phyloP scores from a whole-genome alignment of 306 rosid genomes.

The Quercus aquifolioides region DNA sequence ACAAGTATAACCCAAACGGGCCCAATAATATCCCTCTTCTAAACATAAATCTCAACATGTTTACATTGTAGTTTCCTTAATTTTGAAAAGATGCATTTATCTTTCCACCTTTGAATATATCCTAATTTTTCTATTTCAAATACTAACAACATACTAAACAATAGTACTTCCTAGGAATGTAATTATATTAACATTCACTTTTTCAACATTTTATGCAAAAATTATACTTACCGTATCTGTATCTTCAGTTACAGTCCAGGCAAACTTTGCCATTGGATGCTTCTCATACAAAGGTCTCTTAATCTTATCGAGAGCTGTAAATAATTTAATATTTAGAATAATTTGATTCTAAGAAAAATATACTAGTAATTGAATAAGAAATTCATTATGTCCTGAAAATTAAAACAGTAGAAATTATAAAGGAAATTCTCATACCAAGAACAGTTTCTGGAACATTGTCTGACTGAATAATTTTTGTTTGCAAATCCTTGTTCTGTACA shows the following conservation, averaged over 20 bases:
- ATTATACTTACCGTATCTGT: constrained; percentile 57
- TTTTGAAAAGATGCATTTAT: background rate
- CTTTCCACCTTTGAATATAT: background rate
- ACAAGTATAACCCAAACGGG: background rate
- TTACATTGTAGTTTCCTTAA: background rate
- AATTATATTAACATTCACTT: background rate
- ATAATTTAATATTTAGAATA: constrained; percentile 13
- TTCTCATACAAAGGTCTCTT: constrained; percentile 78
- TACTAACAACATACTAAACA: background rate
- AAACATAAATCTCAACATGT: background rate
- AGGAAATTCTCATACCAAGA: constrained; percentile 47
- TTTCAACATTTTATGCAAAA: constrained; percentile 2
- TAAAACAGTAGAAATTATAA: background rate
- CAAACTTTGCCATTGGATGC: constrained; percentile 82
- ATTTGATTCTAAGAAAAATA: background rate
- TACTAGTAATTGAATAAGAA: background rate
- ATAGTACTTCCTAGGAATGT: background rate
- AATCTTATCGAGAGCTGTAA: constrained; percentile 65
- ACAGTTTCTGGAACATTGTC: constrained; percentile 50
- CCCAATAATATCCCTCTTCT: background rate
- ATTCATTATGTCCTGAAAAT: constrained; percentile 1
- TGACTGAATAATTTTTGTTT: constrained; percentile 56
- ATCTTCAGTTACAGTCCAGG: constrained; percentile 80
- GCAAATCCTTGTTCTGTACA: constrained; percentile 64
- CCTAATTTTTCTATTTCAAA: background rate